Evolutionary conservation across 202 grass and related monocot species (phyloP), one percentile per base, ranked within the genome.

Genomic region (Carex arenaria): DNA sequence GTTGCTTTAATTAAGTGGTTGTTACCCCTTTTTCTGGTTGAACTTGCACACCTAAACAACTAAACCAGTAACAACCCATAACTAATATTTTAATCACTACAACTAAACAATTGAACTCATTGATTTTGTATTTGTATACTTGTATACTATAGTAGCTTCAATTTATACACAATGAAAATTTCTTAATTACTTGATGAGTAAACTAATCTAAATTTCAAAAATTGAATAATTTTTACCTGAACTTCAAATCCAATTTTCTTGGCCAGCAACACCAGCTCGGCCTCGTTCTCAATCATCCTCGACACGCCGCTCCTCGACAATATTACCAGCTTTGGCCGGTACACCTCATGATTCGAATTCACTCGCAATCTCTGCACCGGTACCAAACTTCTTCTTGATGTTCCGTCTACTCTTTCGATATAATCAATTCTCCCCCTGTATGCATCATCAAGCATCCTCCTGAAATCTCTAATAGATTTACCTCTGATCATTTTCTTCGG

Each of bases 251-350:
- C 91, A 3, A 82, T 64, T 72, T 26, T 76, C 19, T 13, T 59
- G 20, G 86, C 87, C 31, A 69, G 43, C 4, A 65, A 73, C 59
- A 63, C 89, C 65, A 97, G 62, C 47, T 90, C 84, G 0, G 55
- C 69, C 80, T 94, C 91, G 69, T 97, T 97, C 70, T 94, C 88
- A 19, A 94, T 87, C 8, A 84, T 86, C 12, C 91, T 87, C 17
- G 89, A 90, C 64, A 88, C 88, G 9, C 78, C 78, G 31, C 85
- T 91, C 12, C 91, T 85, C 10, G 91, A 90, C 26, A 92, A 43
- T 55, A 97, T 71, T 32, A 90, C 83, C 1, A 94, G 59, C 20
- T 87, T 80, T 0, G 94, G 91, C 64, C 81, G 87, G 55, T 87
- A 59, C 14, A 42, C 26, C 15, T 47, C 36, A 13, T 9, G 26